These are phyloP conservation scores for Tulasnella sp. DNA, from an alignment of 768 basidiomycete genomes.

Conservation along the genomic window DNA sequence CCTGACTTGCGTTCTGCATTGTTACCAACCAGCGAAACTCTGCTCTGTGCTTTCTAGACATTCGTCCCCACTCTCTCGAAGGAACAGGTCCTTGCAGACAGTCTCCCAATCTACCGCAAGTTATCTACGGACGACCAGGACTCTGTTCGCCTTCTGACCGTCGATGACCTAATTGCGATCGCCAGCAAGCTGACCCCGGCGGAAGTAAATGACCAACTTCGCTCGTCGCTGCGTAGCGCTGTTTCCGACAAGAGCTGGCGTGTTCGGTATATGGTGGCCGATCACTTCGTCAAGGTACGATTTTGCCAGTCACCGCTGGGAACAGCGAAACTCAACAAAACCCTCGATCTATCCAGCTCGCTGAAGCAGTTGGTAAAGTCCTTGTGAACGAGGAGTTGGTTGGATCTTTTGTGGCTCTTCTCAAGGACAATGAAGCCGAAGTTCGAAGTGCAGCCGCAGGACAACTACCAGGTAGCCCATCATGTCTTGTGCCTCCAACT, in stretches of 20 bases:
- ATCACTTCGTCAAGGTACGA: conserved; percentile 86
- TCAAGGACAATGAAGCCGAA: conserved; percentile 99
- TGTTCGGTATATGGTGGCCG: conserved; percentile 97
- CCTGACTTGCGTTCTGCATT: not conserved
- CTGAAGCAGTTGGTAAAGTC: conserved; percentile 81
- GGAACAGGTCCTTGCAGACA: conserved; percentile 74
- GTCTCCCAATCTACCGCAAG: conserved; percentile 85
- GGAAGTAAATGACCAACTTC: conserved; percentile 86
- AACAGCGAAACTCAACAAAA: not conserved
- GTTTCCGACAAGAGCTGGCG: conserved; percentile 97
- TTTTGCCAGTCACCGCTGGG: not conserved
- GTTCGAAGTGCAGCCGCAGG: conserved; percentile 93
- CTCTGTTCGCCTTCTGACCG: conserved; percentile 89
- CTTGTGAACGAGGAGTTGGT: conserved; percentile 92
- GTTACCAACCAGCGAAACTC: not conserved
- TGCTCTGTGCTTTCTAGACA: conserved; percentile 41
- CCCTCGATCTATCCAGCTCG: conserved; percentile 48
- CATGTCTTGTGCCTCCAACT: not conserved
- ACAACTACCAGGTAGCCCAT: conserved; percentile 78
- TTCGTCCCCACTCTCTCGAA: conserved; percentile 73
- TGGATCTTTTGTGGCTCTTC: conserved; percentile 80
- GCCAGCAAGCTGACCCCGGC: conserved; percentile 72
- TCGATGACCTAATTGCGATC: conserved; percentile 91
- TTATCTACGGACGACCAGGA: conserved; percentile 96
- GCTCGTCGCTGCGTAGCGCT: conserved; percentile 80